Evolutionary conservation across 805 yeast genomes (phyloP), one percentile per base, ranked within the genome.

Genomic region (Teunomyces kruisii): DNA sequence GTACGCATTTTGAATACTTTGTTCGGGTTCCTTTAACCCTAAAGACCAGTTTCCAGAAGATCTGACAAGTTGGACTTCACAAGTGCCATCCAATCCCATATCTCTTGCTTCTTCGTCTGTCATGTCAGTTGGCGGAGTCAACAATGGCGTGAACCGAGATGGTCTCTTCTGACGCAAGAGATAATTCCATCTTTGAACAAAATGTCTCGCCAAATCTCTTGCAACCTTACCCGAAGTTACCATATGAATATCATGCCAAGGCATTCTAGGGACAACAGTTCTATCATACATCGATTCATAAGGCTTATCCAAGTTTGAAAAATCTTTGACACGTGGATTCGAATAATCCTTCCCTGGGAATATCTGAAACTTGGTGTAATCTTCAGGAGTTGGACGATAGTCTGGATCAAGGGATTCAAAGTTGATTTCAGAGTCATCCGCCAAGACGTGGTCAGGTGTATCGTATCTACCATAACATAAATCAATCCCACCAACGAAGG

Each of bases 231-330:
- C 99, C 2, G 91, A 80, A 1, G 95, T 83, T 68, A 90, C 82
- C 96, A 91, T 94, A 54, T 94, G 98, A 31, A 94, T 88, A 75
- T 94, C 99, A 65, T 94, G 99, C 99, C 99, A 94, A 8, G 99
- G 99, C 99, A 94, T 94, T 56, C 99, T 79, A 2, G 99, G 98
- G 15, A 80, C 76, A 14, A 64, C 64, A 12, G 77, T 72, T 48
- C 99, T 78, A 63, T 94, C 96, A 59, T 89, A 89, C 94, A 92
- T 86, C 16, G 88, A 88, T 41, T 88, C 95, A 57, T 84, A 89
- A 2, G 99, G 98, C 54, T 83, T 81, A 51, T 90, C 88, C 46
- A 94, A 74, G 3, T 77, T 84, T 58, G 63, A 78, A 61, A 94
- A 94, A 62, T 94, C 99, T 56, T 85, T 84, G 12, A 87, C 89